Conservation (phyloP, 2,329 filamentous ascomycete genomes). For the Penicillium paneum region DNA sequence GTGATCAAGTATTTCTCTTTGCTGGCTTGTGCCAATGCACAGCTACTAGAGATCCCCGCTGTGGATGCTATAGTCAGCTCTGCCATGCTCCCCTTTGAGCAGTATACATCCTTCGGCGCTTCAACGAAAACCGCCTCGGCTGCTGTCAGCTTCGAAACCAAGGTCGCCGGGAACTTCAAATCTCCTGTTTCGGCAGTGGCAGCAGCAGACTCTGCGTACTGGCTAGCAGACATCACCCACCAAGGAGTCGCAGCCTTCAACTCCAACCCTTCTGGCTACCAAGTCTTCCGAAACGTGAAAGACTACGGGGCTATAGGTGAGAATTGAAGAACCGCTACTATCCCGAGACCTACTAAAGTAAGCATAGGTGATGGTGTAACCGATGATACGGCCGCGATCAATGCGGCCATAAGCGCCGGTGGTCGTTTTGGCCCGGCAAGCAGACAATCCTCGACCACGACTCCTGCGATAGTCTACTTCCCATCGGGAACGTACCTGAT, state of each 20-base stretch:
- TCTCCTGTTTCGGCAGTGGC: neutral
- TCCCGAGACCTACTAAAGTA: constrained; percentile 37
- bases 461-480: constrained; percentile 57
- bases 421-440: constrained; percentile 44
- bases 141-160: neutral
- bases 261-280: constrained; percentile 23
- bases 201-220: constrained; percentile 28
- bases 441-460: constrained; percentile 47
- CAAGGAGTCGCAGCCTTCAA: constrained; percentile 33
- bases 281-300: constrained; percentile 31
- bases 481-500: constrained; percentile 59
- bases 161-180: neutral
- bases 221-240: constrained; percentile 32
- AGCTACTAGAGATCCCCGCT: constrained; percentile 18
- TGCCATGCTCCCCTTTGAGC: constrained; percentile 14
- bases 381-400: constrained; percentile 59
- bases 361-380: constrained; percentile 46
- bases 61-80: constrained; percentile 18
- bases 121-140: constrained; percentile 9
- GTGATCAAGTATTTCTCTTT: constrained; percentile 13
- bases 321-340: constrained; percentile 22
- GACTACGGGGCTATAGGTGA: constrained; percentile 34
- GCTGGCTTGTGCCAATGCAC: constrained; percentile 18
- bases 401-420: constrained; percentile 46
- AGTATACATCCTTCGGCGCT: constrained; percentile 17